Evolutionary conservation across 352 stramenopile genomes (phyloP).

Genomic region (Phytophthora fragariae): DNA sequence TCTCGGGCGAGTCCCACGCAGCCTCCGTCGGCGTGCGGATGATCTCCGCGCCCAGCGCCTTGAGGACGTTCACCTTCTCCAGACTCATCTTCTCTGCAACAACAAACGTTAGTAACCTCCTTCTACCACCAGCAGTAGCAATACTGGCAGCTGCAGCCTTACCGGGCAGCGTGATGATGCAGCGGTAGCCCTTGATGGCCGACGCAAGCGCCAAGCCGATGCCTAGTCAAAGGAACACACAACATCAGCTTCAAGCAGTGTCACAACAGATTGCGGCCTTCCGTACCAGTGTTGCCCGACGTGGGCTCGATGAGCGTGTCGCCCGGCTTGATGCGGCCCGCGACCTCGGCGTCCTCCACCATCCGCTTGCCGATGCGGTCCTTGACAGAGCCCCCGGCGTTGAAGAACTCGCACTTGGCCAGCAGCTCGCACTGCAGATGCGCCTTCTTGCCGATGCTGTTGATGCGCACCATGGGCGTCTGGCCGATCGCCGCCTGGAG

Average conservation of each 20-base stretch:
- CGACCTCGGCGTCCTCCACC: constrained; percentile 93
- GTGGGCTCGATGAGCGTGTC: constrained; percentile 98
- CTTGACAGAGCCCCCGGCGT: constrained; percentile 93
- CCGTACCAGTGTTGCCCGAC: constrained; percentile 95
- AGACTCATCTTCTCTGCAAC: constrained; percentile 95
- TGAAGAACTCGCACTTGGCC: constrained; percentile 98
- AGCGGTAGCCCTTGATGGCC: constrained; percentile 96
- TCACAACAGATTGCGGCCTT: background rate
- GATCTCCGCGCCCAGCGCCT: constrained; percentile 95
- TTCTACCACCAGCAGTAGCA: background rate
- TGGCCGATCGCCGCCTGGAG: constrained; percentile 83
- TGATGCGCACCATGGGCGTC: constrained; percentile 95
- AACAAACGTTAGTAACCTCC: background rate
- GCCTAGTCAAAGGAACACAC: constrained; percentile 34
- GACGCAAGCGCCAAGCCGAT: constrained; percentile 97
- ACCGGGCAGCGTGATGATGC: constrained; percentile 90
- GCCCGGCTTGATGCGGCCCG: constrained; percentile 92
- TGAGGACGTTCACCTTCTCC: constrained; percentile 96
- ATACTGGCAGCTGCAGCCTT: background rate
- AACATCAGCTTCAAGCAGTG: background rate
- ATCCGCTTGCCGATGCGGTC: constrained; percentile 92
- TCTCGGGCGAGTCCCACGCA: constrained; percentile 95
- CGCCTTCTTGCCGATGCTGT: constrained; percentile 87
- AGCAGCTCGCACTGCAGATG: constrained; percentile 92
- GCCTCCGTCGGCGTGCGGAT: constrained; percentile 96